Conservation (phyloP, 768 basidiomycete genomes). For the Chiua virens region DNA sequence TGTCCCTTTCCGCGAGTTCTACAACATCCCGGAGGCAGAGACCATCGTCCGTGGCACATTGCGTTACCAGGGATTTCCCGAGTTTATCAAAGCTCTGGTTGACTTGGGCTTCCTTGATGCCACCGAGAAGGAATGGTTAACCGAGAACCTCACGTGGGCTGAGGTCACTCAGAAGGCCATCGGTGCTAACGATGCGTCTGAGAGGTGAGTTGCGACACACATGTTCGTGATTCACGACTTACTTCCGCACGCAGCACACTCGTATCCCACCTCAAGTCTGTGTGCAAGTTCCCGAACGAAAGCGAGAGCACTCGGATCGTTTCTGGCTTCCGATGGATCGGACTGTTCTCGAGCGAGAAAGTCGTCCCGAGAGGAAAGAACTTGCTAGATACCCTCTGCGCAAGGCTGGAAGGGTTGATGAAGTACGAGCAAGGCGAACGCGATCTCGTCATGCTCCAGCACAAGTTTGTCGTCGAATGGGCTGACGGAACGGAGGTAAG, state of each 20-base stretch:
- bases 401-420: constrained; percentile 87
- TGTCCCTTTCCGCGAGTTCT: constrained; percentile 85
- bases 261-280: constrained; percentile 63
- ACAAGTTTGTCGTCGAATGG: constrained; percentile 94
- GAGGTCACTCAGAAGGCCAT: constrained; percentile 77
- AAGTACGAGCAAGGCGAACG: constrained; percentile 87
- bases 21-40: constrained; percentile 91
- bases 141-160: constrained; percentile 74
- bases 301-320: constrained; percentile 75
- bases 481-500: constrained; percentile 72
- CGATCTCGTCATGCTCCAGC: constrained; percentile 96
- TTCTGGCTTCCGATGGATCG: constrained; percentile 91
- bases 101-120: constrained; percentile 85
- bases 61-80: constrained; percentile 95
- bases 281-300: constrained; percentile 72
- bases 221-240: neutral
- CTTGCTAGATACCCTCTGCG: constrained; percentile 93
- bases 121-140: constrained; percentile 74
- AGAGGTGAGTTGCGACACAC: constrained; percentile 49
- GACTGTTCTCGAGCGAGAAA: constrained; percentile 76
- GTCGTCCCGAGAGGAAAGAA: constrained; percentile 65
- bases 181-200: constrained; percentile 63
- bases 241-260: constrained; percentile 54
- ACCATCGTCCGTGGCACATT: constrained; percentile 91
- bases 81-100: constrained; percentile 87